phyloP scores from a whole-genome alignment of 192 early-diverging fungal genomes.

The Physocladia obscura region DNA sequence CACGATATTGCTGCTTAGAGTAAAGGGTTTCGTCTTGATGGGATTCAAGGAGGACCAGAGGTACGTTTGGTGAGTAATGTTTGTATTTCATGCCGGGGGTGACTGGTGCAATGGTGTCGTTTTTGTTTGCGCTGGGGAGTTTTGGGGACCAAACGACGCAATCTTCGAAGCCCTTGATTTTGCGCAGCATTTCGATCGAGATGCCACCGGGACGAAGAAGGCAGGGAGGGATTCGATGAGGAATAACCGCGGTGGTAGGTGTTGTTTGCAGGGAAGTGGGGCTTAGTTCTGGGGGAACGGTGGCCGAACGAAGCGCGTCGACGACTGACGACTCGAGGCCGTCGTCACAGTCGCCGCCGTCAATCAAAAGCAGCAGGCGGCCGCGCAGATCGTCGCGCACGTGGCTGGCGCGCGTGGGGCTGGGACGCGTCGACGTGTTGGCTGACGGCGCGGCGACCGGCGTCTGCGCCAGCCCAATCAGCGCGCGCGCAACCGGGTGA shows the following conservation, averaged over 20 bases:
- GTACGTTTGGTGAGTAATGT: slow-evolving; percentile 91
- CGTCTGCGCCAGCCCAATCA: slow-evolving; percentile 78
- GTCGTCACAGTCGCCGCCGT: slow-evolving; percentile 82
- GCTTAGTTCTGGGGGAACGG: too few species aligned
- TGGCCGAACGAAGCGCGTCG: slow-evolving; percentile 68
- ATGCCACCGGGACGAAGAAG: slow-evolving; percentile 92
- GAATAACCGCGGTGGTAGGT: not conserved
- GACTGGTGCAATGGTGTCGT: slow-evolving; percentile 62
- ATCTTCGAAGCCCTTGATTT: slow-evolving; percentile 61
- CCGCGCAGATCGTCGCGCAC: slow-evolving; percentile 78
- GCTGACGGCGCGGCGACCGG: slow-evolving; percentile 98
- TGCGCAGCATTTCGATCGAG: slow-evolving; percentile 72
- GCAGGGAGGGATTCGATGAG: too few species aligned
- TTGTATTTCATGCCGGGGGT: slow-evolving; percentile 99
- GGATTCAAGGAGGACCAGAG: slow-evolving; percentile 78
- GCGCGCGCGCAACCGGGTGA: slow-evolving; percentile 85
- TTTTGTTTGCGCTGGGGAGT: slow-evolving; percentile 53
- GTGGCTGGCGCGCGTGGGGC: slow-evolving; percentile 88
- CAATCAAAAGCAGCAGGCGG: slow-evolving; percentile 83
- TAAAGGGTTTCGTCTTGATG: not conserved
- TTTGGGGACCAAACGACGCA: slow-evolving; percentile 79
- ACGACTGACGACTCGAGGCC: slow-evolving; percentile 95
- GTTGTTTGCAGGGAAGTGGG: too few species aligned
- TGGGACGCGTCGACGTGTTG: slow-evolving; percentile 92
- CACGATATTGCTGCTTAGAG: not conserved